Conservation (phyloP, 331 rosid species). For the Quercus phellos region DNA sequence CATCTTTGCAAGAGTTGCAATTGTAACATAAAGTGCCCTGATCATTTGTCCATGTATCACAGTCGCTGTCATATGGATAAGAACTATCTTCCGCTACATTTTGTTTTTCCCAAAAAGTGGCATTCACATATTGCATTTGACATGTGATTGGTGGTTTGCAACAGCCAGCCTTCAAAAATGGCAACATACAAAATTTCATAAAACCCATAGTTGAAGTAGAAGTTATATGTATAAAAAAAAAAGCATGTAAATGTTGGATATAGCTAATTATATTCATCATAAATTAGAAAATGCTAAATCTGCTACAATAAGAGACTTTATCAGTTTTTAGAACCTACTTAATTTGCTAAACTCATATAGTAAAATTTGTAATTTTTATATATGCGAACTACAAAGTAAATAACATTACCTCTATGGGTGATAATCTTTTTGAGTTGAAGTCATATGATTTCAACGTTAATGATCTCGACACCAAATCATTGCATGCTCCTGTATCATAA, state of each 20-base stretch:
- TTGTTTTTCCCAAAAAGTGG: conserved; percentile 23
- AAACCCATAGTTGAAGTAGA: neutral
- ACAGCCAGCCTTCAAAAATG: conserved; percentile 21
- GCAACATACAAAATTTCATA: neutral
- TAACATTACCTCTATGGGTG: conserved; percentile 22
- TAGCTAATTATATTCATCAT: neutral
- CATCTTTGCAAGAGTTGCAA: conserved; percentile 26
- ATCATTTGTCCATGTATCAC: conserved; percentile 22
- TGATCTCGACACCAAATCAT: conserved; percentile 11
- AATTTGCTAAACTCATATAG: too few species aligned
- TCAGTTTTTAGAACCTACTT: too few species aligned
- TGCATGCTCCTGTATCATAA: conserved; percentile 16
- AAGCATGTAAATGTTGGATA: neutral
- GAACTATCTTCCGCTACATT: neutral
- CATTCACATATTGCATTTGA: conserved; percentile 28
- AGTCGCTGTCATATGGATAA: conserved; percentile 11
- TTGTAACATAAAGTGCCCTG: conserved; percentile 17
- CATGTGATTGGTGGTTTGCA: conserved; percentile 29
- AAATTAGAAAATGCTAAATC: neutral
- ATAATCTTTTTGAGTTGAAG: conserved; percentile 5
- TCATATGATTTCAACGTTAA: conserved; percentile 16
- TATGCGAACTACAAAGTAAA: neutral
- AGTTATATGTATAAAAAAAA: too few species aligned
- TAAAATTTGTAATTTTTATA: too few species aligned
- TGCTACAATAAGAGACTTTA: too few species aligned